Percentiles rank a stretch among this genome's conserved stretches.
Conservation (phyloP, 2,329 filamentous ascomycete species). For the Metarhizium humberi region DNA sequence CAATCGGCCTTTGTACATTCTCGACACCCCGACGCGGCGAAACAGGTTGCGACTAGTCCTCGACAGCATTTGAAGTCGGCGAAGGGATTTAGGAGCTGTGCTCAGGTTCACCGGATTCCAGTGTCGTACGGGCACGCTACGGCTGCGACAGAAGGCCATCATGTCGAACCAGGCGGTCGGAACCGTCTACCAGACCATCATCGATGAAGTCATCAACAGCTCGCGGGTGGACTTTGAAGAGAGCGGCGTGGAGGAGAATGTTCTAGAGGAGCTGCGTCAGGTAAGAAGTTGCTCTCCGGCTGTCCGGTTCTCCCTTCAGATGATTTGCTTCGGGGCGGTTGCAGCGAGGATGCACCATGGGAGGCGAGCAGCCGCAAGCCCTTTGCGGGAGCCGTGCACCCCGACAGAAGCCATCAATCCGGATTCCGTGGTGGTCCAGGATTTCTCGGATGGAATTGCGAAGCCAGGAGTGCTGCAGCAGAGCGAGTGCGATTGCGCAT, state of each 20-base stretch:
- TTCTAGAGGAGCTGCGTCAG: conserved; percentile 77
- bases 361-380: not conserved
- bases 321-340: not conserved
- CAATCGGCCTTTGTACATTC: not conserved
- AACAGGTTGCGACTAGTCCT: not conserved
- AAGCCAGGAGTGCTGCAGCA: not conserved
- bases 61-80: not conserved
- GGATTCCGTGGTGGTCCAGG: not conserved
- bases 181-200: conserved; percentile 68
- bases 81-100: not conserved
- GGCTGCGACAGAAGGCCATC: conserved; percentile 14
- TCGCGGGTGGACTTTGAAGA: conserved; percentile 96
- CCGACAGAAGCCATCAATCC: not conserved
- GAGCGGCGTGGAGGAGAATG: conserved; percentile 79
- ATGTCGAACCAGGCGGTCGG: conserved; percentile 60
- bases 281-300: conserved; percentile 43
- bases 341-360: not conserved
- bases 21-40: not conserved
- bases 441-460: not conserved
- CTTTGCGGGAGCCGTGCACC: not conserved
- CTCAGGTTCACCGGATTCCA: conserved; percentile 3
- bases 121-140: conserved; percentile 4
- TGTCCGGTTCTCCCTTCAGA: not conserved
- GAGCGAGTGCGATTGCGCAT: not conserved
- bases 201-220: conserved; percentile 80